Evolutionary conservation across 805 yeast genomes (phyloP).

Genomic region (Scheffersomyces spartinae): DNA sequence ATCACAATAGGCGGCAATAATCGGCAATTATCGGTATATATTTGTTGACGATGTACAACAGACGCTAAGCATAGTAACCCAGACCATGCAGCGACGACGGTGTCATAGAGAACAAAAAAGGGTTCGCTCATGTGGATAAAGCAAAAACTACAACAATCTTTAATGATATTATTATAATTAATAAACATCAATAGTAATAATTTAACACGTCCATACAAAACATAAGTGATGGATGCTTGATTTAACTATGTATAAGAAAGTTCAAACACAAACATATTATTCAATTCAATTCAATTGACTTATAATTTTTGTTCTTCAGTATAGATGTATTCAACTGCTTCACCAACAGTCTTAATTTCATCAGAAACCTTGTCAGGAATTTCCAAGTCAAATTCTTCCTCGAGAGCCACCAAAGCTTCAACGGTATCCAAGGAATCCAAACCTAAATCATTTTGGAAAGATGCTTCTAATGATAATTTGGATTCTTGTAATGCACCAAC

Average conservation of each 20-base stretch:
- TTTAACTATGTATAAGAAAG: too few relatives aligned
- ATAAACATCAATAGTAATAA: background rate
- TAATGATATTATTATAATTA: background rate
- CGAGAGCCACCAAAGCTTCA: slow-evolving; percentile 92
- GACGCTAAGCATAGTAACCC: too few relatives aligned
- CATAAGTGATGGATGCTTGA: too few relatives aligned
- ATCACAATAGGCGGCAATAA: too few relatives aligned
- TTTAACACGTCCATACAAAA: too few relatives aligned
- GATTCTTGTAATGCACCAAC: slow-evolving; percentile 37
- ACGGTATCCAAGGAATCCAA: slow-evolving; percentile 90
- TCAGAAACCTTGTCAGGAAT: slow-evolving; percentile 89
- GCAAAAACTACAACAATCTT: background rate
- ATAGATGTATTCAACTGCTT: slow-evolving; percentile 79
- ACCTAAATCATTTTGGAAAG: slow-evolving; percentile 65
- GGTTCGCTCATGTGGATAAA: background rate
- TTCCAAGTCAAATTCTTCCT: slow-evolving; percentile 76
- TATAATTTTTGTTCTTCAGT: slow-evolving; percentile 42
- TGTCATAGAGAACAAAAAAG: background rate
- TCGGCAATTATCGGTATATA: too few relatives aligned
- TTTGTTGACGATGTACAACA: too few relatives aligned
- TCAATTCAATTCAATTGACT: slow-evolving; percentile 2
- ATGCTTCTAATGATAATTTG: slow-evolving; percentile 32
- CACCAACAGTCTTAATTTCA: slow-evolving; percentile 85
- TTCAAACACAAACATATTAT: too few relatives aligned
- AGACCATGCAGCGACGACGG: too few relatives aligned